Percentiles rank a stretch among this genome's conserved stretches.
phyloP scores from a whole-genome alignment of 2,329 filamentous ascomycete genomes.

The Aspergillus viridinutans region DNA sequence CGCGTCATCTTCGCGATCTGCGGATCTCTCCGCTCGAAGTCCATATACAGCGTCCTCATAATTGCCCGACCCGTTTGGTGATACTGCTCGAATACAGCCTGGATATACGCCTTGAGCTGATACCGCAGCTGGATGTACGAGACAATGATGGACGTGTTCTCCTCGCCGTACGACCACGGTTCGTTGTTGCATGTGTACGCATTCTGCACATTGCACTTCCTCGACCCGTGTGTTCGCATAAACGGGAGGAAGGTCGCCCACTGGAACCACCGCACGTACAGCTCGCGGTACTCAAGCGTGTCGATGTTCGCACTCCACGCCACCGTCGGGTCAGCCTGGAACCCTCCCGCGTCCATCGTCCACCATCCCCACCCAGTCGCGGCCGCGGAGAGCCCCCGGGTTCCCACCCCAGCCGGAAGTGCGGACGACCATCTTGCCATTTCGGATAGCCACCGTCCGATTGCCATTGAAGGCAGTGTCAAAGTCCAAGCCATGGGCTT shows the following conservation, averaged over 20 bases:
- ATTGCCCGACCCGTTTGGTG: conserved; percentile 31
- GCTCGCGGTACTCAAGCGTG: conserved; percentile 53
- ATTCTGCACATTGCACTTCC: conserved; percentile 45
- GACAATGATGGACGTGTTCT: conserved; percentile 54
- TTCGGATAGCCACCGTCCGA: conserved; percentile 26
- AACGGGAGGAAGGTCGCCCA: conserved; percentile 58
- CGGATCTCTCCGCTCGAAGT: conserved; percentile 30
- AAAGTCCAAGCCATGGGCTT: conserved; percentile 29
- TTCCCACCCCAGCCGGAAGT: conserved; percentile 31
- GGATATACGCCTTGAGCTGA: conserved; percentile 36
- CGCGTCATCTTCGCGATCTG: conserved; percentile 16
- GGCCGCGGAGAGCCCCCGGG: conserved; percentile 54
- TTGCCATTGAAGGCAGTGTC: conserved; percentile 32
- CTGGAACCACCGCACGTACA: conserved; percentile 62
- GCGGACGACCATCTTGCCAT: conserved; percentile 35
- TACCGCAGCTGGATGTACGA: conserved; percentile 56
- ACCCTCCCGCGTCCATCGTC: conserved; percentile 65
- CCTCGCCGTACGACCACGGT: conserved; percentile 59
- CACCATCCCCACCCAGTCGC: conserved; percentile 60
- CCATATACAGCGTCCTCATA: conserved; percentile 38
- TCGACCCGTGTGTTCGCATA: conserved; percentile 60
- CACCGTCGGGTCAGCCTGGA: conserved; percentile 47
- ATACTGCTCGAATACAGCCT: conserved; percentile 32
- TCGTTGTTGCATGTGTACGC: conserved; percentile 45
- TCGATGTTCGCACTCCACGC: conserved; percentile 49